Evolutionary conservation across 2,329 filamentous ascomycete species (phyloP), one percentile per base, ranked within the genome.

Genomic region (Geosmithia putterillii): DNA sequence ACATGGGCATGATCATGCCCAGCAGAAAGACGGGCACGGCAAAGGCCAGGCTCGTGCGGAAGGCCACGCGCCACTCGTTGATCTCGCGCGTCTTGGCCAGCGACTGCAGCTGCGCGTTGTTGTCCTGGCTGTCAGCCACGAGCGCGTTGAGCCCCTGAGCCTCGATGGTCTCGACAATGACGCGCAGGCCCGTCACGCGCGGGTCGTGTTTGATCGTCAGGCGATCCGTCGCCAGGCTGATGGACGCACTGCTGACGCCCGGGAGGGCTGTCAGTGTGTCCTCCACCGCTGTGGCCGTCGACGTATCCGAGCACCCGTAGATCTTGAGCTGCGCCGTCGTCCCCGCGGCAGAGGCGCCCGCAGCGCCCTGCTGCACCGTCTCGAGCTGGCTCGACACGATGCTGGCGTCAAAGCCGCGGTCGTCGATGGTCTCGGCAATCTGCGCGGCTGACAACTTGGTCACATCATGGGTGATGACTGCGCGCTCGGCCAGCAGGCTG

Each of bases 11-110:
- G 34, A 95, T 62, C 92, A 98, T 98, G 73, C 83, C 86, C 51
- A 94, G 83, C 42, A 95, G 58, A 56, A 96, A 87, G 28, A 98
- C 90, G 0, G 92, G 92, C 7, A 96, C 65, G 3, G 89, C 88
- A 57, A 96, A 96, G 3, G 73, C 70, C 3, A 86, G 55, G 0
- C 88, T 95, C 7, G 83, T 72, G 48, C 74, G 71, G 62, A 96
- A 94, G 0, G 88, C 86, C 23, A 71, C 76, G 48, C 77, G 79
- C 92, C 92, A 98, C 61, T 95, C 88, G 49, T 83, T 85, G 48
- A 98, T 95, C 61, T 98, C 92, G 52, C 86, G 86, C 0, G 92
- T 96, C 65, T 98, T 98, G 8, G 92, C 85, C 2, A 98, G 73
- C 1, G 92, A 96, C 60, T 96, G 88, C 2, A 98, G 74, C 58